A percentile compares a stretch with the other conserved stretches of the same genome.
Evolutionary conservation across 129 eudicot genomes (phyloP).

Genomic region (Helianthus annuus): DNA sequence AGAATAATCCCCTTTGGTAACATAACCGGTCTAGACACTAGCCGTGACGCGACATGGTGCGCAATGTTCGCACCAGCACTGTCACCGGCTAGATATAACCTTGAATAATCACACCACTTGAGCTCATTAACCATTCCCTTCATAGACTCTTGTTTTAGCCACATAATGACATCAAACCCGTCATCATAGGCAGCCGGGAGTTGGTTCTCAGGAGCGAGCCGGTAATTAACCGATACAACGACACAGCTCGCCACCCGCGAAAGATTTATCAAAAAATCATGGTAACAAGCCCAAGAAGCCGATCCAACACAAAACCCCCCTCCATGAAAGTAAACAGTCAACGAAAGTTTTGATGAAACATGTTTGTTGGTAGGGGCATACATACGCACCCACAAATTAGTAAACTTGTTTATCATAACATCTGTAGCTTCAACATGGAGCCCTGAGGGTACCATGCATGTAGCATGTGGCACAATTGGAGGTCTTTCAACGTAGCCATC

Average conservation of each 20-base stretch:
- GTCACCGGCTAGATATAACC: constrained; percentile 52
- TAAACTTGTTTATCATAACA: constrained; percentile 37
- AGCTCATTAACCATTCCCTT: constrained; percentile 37
- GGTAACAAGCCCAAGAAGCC: constrained; percentile 68
- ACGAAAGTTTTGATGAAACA: constrained; percentile 33
- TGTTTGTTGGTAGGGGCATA: constrained; percentile 40
- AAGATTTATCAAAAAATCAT: constrained; percentile 45
- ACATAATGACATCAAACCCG: constrained; percentile 41
- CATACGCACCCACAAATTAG: constrained; percentile 51
- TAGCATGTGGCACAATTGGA: constrained; percentile 43
- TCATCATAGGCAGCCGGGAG: constrained; percentile 63
- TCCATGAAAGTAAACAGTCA: constrained; percentile 63
- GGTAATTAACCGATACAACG: constrained; percentile 53
- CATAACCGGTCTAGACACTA: constrained; percentile 16
- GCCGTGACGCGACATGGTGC: constrained; percentile 38
- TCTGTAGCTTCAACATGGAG: constrained; percentile 43
- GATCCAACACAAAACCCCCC: constrained; percentile 76
- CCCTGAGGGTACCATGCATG: constrained; percentile 37
- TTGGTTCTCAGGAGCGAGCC: constrained; percentile 62
- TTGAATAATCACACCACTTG: constrained; percentile 42
- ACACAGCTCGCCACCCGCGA: constrained; percentile 42
- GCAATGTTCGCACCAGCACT: constrained; percentile 71
- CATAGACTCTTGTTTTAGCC: constrained; percentile 43
- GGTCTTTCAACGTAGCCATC: constrained; percentile 59
- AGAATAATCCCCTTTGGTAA: constrained; percentile 43